Conservation (phyloP, 2,329 filamentous ascomycete species). For the Bisporella sp. region DNA sequence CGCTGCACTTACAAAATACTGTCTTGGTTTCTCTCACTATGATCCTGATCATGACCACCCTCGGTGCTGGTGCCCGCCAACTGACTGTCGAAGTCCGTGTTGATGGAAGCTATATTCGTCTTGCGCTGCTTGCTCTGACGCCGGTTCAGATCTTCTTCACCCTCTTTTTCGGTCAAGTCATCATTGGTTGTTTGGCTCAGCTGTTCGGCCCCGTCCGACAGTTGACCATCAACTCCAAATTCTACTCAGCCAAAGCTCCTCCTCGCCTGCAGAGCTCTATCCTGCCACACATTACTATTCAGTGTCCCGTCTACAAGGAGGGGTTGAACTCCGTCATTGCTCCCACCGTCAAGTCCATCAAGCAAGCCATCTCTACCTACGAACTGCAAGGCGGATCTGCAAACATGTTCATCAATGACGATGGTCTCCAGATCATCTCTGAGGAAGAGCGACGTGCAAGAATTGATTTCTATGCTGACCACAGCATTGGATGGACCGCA, state of each 20-base stretch:
- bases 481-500: constrained; percentile 64
- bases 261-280: constrained; percentile 47
- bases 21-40: constrained; percentile 62
- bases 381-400: constrained; percentile 72
- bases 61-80: constrained; percentile 64
- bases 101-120: constrained; percentile 53
- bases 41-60: constrained; percentile 54
- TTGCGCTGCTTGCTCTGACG: constrained; percentile 58
- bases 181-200: constrained; percentile 68
- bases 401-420: constrained; percentile 72
- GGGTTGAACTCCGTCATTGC: constrained; percentile 67
- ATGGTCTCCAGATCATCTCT: constrained; percentile 61
- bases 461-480: constrained; percentile 62
- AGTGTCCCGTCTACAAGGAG: constrained; percentile 86
- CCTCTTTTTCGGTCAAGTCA: constrained; percentile 73
- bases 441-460: constrained; percentile 55
- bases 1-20: constrained; percentile 63
- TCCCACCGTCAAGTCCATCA: constrained; percentile 71
- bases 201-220: constrained; percentile 70
- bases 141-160: constrained; percentile 76
- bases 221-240: constrained; percentile 70
- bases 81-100: constrained; percentile 62
- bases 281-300: constrained; percentile 72
- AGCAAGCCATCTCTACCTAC: constrained; percentile 70
- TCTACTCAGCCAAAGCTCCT: constrained; percentile 68